A percentile compares a stretch with the other conserved stretches of the same genome.
phyloP scores from a whole-genome alignment of 228 moss, liverwort and hornwort species.

The Sphagnum fallax region DNA sequence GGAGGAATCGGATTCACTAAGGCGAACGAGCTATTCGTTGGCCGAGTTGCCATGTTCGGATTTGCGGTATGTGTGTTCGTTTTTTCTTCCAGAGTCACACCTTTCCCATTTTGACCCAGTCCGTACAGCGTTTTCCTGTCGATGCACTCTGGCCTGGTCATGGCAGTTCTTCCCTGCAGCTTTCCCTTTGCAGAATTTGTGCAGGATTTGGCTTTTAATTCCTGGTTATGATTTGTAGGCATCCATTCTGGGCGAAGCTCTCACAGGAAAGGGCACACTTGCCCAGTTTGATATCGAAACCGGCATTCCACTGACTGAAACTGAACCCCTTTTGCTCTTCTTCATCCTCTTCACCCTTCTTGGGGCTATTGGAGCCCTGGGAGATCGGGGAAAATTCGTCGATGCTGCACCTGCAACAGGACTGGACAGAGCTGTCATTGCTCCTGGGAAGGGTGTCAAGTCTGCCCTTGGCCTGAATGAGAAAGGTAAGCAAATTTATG shows the following conservation, averaged over 20 bases:
- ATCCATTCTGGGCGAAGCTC: conserved; percentile 69
- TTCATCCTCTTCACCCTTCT: conserved; percentile 81
- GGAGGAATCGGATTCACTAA: conserved; percentile 93
- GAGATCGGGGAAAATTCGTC: conserved; percentile 73
- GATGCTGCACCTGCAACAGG: conserved; percentile 19
- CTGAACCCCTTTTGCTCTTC: conserved; percentile 75
- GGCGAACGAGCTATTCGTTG: conserved; percentile 85
- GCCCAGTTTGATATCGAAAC: conserved; percentile 90
- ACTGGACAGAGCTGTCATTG: conserved; percentile 28
- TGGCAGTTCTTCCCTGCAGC: background rate
- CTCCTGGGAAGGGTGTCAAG: conserved; percentile 66
- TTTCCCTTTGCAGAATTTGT: too few species aligned
- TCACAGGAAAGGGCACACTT: conserved; percentile 73
- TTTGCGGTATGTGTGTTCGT: conserved; percentile 42
- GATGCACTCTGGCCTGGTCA: background rate
- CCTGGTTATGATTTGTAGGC: conserved; percentile 27
- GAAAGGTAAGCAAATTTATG: conserved; percentile 19
- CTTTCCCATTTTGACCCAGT: background rate
- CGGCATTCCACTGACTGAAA: conserved; percentile 79
- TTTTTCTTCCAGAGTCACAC: too few species aligned
- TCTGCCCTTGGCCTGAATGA: conserved; percentile 59
- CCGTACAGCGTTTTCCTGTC: background rate
- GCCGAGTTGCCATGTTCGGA: conserved; percentile 84
- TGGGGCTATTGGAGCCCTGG: conserved; percentile 82
- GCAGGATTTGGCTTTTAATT: too few species aligned